Evolutionary conservation across 176 grass and related monocot genomes (phyloP).

Genomic region (barley (Hordeum vulgare)): MorexV3_pseudomolecules_assembly NC_058519.1:473017069-473017568

Average conservation of each 20-base stretch:
- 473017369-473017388: neutral
- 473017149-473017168: neutral
- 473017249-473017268: neutral
- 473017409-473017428: conserved; percentile 31
- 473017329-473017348: neutral
- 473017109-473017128: neutral
- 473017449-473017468: neutral
- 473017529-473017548: conserved; percentile 2
- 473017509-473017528: neutral
- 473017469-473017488: conserved; percentile 20
- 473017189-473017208: neutral
- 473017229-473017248: conserved; percentile 16
- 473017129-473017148: neutral
- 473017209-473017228: conserved; percentile 5
- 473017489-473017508: conserved; percentile 15
- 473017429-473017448: conserved; percentile 9
- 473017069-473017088: neutral
- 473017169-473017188: neutral
- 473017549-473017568: conserved; percentile 43
- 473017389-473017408: conserved; percentile 17
- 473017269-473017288: conserved; percentile 1
- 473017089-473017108: neutral
- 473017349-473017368: neutral
- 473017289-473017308: neutral
- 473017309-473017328: conserved; percentile 1